Percentiles rank a stretch among this genome's conserved stretches.
Conservation (phyloP, 148 eudicot species). For the Pouteria glomerata region DNA sequence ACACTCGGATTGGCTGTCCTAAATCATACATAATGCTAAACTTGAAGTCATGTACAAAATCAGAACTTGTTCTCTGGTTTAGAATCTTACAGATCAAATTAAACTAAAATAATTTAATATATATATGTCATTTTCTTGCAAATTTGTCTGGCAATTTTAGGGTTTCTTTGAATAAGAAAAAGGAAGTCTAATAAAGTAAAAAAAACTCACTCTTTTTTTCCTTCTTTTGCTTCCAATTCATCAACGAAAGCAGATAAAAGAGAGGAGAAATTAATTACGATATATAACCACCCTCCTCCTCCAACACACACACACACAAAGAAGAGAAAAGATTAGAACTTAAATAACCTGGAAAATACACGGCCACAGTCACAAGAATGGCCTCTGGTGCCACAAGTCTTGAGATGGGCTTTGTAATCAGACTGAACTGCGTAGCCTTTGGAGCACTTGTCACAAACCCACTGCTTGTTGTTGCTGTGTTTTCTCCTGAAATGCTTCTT, state of each 20-base stretch:
- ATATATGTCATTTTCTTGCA: neutral
- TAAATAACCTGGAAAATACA: conserved; percentile 71
- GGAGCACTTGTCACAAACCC: conserved; percentile 84
- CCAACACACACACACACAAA: too few relatives aligned
- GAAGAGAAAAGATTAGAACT: neutral
- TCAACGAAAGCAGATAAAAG: too few relatives aligned
- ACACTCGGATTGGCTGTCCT: neutral
- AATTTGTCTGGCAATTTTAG: neutral
- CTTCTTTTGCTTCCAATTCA: too few relatives aligned
- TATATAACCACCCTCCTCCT: neutral
- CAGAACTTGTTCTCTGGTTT: neutral
- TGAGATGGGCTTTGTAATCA: conserved; percentile 89
- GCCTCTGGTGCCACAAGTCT: conserved; percentile 89
- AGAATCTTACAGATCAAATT: neutral
- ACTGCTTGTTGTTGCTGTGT: conserved; percentile 80
- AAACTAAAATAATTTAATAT: neutral
- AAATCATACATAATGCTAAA: neutral
- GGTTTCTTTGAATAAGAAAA: neutral
- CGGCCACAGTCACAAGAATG: conserved; percentile 97
- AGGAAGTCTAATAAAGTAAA: neutral
- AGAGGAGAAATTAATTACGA: neutral
- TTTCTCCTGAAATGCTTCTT: conserved; percentile 89
- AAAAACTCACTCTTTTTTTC: too few relatives aligned
- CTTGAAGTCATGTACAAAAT: conserved; percentile 1
- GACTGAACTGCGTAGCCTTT: conserved; percentile 93